Evolutionary conservation across 1,284 basidiomycete genomes (phyloP).

Genomic region (Ustilago shanxiensis): DNA sequence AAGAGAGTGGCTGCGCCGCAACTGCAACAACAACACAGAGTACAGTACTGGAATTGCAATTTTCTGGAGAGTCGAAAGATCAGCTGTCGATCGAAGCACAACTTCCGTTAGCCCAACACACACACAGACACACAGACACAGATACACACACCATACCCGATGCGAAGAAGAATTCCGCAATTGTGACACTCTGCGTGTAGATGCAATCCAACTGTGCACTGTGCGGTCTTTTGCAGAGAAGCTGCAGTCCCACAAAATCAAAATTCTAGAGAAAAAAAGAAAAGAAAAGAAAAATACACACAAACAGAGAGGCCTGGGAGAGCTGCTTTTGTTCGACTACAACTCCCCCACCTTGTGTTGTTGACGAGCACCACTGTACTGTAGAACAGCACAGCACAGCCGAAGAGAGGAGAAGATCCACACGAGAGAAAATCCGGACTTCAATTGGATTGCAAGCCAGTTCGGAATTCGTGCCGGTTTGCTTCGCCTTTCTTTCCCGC

Average conservation of each 20-base stretch:
- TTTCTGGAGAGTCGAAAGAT: too few species aligned
- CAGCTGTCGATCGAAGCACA: not conserved
- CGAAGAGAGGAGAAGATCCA: not conserved
- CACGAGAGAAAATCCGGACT: too few species aligned
- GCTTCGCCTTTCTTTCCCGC: not conserved
- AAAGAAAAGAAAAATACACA: too few species aligned
- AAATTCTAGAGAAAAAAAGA: not conserved
- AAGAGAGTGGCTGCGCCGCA: too few species aligned
- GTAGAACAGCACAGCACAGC: too few species aligned
- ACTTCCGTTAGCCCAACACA: too few species aligned
- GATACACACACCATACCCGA: not conserved
- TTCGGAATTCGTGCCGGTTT: not conserved
- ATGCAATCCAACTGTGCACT: constrained; percentile 8
- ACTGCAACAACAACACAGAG: too few species aligned
- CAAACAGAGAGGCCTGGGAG: too few species aligned
- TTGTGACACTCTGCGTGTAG: too few species aligned
- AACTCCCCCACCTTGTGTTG: constrained; percentile 1
- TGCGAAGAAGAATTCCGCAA: constrained; percentile 5
- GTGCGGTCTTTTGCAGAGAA: not conserved
- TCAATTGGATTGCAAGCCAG: not conserved
- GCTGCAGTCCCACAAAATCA: not conserved
- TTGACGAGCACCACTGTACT: too few species aligned
- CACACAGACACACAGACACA: too few species aligned
- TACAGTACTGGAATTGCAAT: not conserved
- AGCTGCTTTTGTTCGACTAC: too few species aligned